Evolutionary conservation across 495 filamentous ascomycete species (phyloP).

Genomic region (Xylaria curta): DNA sequence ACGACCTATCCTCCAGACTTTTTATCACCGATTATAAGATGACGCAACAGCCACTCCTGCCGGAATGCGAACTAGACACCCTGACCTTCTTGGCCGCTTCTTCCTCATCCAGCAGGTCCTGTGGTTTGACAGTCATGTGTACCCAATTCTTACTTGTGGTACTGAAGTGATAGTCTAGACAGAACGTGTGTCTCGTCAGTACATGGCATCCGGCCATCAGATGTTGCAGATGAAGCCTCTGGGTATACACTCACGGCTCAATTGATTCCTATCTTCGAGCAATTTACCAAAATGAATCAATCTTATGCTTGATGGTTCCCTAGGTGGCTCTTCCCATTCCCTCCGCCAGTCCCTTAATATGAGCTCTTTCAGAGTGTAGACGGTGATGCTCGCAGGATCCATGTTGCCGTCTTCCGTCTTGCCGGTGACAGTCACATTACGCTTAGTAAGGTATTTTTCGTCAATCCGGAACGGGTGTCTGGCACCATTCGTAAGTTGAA

Average conservation of each 20-base stretch:
- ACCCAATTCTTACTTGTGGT: conserved; percentile 77
- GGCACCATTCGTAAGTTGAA: conserved; percentile 80
- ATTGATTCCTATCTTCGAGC: conserved; percentile 80
- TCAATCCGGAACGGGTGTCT: conserved; percentile 88
- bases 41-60: conserved; percentile 81
- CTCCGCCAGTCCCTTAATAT: conserved; percentile 89
- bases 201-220: not conserved
- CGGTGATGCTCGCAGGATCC: conserved; percentile 86
- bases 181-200: not conserved
- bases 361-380: conserved; percentile 90
- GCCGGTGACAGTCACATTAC: conserved; percentile 74
- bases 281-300: conserved; percentile 89
- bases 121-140: conserved; percentile 91
- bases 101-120: conserved; percentile 89
- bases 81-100: conserved; percentile 78
- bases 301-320: conserved; percentile 82
- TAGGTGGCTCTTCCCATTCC: conserved; percentile 87
- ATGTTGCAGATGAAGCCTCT: not conserved
- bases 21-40: conserved; percentile 59
- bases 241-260: conserved; percentile 65
- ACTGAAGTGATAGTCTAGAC: conserved; percentile 78
- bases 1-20: conserved; percentile 1
- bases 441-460: conserved; percentile 80
- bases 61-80: conserved; percentile 61
- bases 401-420: conserved; percentile 56